Base-by-base conservation (phyloP, 2,329 filamentous ascomycete species). In the Penicillium verrucosum region DNA sequence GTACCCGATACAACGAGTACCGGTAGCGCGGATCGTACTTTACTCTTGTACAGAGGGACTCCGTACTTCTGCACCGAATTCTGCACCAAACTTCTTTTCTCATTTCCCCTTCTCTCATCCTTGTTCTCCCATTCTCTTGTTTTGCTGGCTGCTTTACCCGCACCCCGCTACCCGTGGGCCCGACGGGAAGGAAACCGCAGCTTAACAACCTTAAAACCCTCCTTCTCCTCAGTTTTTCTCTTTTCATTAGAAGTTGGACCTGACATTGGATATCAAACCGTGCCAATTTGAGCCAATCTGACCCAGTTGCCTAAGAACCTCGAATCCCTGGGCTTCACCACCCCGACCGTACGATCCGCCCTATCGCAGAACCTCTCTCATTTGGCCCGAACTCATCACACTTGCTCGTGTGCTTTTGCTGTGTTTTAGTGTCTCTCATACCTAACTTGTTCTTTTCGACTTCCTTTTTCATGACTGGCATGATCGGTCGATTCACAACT, bases 21-120 rank as follows among this genome's bases (percentile, higher is more conserved):
- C 46, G 25, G 40, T 30, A 46, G 50, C 25, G 44, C 36, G 51
- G 51, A 14, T 43, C 43, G 25, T 53, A 52, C 49, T 52, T 51
- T 52, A 27, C 42, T 14, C 5, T 12, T 32, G 30, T 32, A 32
- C 30, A 11, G 30, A 32, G 42, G 42, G 18, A 30, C 40, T 27
- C 23, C 51, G 44, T 56, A 41, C 47, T 41, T 51, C 52, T 43
- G 38, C 46, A 47, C 43, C 4, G 23, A 29, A 18, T 47, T 46
- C 37, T 44, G 49, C 43, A 32, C 29, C 6, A 37, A 34, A 30
- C 43, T 45, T 40, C 48, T 23, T 38, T 25, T 21, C 16, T 46
- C 40, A 56, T 47, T 51, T 49, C n/a, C 41, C 43, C 46, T 47
- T 45, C 45, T 50, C 36, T 42, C 47, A 36, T 49, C 40, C 36